Evolutionary conservation across 257 asterid species (phyloP).

Genomic region (Hygrophila difformis): DNA sequence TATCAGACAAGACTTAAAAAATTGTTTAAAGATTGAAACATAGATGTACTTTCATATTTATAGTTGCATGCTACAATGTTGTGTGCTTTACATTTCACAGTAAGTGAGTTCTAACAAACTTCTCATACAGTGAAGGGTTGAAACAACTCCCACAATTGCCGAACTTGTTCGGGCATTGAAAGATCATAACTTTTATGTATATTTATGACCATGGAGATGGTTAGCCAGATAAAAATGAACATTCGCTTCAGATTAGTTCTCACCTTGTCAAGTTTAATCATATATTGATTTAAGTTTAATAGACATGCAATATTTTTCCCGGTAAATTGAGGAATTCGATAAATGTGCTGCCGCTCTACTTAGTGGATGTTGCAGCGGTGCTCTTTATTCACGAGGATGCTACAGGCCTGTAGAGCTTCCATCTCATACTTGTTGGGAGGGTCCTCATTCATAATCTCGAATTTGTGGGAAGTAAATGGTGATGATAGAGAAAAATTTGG

Average conservation of each 20-base stretch:
- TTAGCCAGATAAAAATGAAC: conserved; percentile 21
- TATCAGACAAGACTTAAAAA: conserved; percentile 61
- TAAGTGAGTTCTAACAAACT: conserved; percentile 9
- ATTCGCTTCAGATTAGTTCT: neutral
- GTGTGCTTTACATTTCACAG: neutral
- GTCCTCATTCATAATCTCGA: conserved; percentile 75
- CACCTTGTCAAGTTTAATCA: neutral
- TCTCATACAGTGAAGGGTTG: conserved; percentile 73
- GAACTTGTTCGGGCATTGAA: conserved; percentile 65
- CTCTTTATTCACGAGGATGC: conserved; percentile 51
- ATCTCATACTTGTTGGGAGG: conserved; percentile 72
- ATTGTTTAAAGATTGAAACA: conserved; percentile 77
- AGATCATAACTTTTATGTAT: conserved; percentile 77
- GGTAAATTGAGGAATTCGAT: conserved; percentile 62
- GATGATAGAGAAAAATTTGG: conserved; percentile 93
- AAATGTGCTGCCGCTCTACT: conserved; percentile 83
- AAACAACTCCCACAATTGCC: conserved; percentile 63
- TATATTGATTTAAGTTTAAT: conserved; percentile 8
- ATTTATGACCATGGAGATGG: conserved; percentile 95
- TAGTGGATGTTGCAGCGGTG: conserved; percentile 93
- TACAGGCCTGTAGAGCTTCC: conserved; percentile 80
- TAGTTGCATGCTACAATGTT: neutral
- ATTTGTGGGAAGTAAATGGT: conserved; percentile 94
- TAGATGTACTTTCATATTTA: conserved; percentile 49
- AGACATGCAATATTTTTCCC: conserved; percentile 82